Evolutionary conservation across 2,329 filamentous ascomycete species (phyloP).

Genomic region (Venturia asperata): DNA sequence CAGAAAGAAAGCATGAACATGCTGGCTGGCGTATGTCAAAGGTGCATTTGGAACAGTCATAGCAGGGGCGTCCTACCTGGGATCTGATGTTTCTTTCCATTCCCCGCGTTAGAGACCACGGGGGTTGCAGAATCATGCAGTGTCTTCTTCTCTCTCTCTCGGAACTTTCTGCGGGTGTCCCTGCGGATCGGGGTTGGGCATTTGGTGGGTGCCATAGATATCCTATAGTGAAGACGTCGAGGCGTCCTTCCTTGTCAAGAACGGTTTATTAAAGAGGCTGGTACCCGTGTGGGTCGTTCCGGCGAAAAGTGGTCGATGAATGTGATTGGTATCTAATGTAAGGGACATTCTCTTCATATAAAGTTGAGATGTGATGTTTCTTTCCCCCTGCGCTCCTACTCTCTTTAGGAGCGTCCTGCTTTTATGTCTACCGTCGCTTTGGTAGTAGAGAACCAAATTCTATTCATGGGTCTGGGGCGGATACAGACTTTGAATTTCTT

Average conservation of each 20-base stretch:
- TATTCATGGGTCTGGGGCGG: too few species aligned
- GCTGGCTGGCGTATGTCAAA: not conserved
- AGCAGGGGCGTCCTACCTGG: constrained; percentile 2
- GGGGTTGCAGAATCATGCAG: not conserved
- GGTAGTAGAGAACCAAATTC: too few species aligned
- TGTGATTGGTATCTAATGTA: too few species aligned
- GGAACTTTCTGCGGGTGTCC: not conserved
- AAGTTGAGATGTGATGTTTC: too few species aligned
- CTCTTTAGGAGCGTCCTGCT: too few species aligned
- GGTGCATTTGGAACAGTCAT: constrained; percentile 12
- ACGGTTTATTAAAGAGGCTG: not conserved
- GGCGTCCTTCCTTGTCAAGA: not conserved
- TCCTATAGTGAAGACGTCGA: constrained; percentile 12
- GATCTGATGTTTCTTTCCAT: not conserved
- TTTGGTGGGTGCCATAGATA: constrained; percentile 4
- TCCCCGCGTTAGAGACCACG: not conserved
- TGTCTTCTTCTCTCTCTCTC: not conserved
- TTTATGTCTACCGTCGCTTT: too few species aligned
- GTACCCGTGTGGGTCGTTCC: not conserved
- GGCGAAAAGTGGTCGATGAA: not conserved
- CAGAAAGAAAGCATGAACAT: not conserved
- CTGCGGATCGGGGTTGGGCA: not conserved
- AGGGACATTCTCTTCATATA: too few species aligned
- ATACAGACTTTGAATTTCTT: too few species aligned
- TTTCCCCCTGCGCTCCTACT: too few species aligned